Conservation (phyloP, 2,329 filamentous ascomycete genomes). For the Microsporum audouinii region DNA sequence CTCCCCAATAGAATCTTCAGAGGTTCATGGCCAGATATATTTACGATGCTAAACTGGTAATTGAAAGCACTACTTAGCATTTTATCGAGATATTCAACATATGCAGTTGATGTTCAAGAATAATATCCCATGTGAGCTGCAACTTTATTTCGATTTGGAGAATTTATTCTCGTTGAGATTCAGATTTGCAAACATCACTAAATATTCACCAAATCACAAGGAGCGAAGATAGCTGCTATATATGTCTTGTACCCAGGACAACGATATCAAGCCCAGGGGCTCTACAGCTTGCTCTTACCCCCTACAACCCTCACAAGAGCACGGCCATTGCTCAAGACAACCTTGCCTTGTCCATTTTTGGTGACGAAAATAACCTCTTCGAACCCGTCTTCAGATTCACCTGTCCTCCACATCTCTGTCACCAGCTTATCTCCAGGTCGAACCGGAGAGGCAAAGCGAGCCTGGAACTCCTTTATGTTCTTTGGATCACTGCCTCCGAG, state of each 20-base stretch:
- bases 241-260: background rate
- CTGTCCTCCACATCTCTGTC: slow-evolving; percentile 70
- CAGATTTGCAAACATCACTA: background rate
- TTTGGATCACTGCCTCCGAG: slow-evolving; percentile 66
- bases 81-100: too few relatives aligned
- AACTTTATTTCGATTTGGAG: background rate
- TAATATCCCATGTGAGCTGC: background rate
- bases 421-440: slow-evolving; percentile 71
- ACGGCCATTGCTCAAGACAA: slow-evolving; percentile 76
- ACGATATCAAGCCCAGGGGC: background rate
- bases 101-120: too few relatives aligned
- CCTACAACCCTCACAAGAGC: slow-evolving; percentile 60
- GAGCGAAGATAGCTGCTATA: too few relatives aligned
- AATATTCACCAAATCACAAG: background rate
- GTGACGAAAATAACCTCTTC: slow-evolving; percentile 78
- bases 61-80: background rate
- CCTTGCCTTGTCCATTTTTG: slow-evolving; percentile 66
- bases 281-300: slow-evolving; percentile 53
- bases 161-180: background rate
- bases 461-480: slow-evolving; percentile 81
- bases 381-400: slow-evolving; percentile 49
- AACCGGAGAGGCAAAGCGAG: slow-evolving; percentile 74
- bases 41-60: background rate
- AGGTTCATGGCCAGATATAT: background rate
- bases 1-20: background rate